A percentile compares a stretch with the other conserved stretches of the same genome.
These are phyloP conservation scores for Fusarium tjaetaba DNA, from an alignment of 2,329 filamentous ascomycete species.

Conservation along the genomic window DNA sequence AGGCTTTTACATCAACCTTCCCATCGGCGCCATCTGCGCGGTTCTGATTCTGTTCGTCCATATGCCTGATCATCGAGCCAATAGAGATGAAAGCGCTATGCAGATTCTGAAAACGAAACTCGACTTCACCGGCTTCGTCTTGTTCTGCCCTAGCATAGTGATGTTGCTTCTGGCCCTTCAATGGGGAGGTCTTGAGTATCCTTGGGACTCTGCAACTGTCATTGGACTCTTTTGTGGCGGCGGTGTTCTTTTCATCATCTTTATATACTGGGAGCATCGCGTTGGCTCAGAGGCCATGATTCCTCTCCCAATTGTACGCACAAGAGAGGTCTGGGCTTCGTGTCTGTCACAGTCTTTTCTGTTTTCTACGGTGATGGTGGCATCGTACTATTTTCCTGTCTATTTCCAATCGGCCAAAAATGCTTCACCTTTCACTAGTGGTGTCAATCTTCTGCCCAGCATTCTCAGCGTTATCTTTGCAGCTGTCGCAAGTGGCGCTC, in stretches of 20 bases:
- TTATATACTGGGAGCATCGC: conserved; percentile 57
- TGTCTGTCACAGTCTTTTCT: conserved; percentile 55
- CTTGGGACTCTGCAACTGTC: conserved; percentile 57
- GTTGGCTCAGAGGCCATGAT: conserved; percentile 61
- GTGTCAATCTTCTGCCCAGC: conserved; percentile 45
- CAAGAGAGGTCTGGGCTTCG: conserved; percentile 55
- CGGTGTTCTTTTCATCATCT: conserved; percentile 52
- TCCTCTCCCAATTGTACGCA: conserved; percentile 54
- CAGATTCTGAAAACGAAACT: conserved; percentile 46
- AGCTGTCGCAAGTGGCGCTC: conserved; percentile 36
- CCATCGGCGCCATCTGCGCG: conserved; percentile 52
- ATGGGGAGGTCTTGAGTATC: conserved; percentile 58
- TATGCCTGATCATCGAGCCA: conserved; percentile 48
- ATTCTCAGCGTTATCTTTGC: conserved; percentile 41
- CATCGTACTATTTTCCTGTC: conserved; percentile 60
- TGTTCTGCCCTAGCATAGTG: conserved; percentile 58
- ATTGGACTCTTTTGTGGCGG: conserved; percentile 59
- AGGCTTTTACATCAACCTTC: conserved; percentile 61
- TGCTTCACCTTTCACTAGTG: conserved; percentile 42
- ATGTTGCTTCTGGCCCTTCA: conserved; percentile 63
- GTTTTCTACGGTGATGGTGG: conserved; percentile 55
- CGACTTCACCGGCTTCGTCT: conserved; percentile 55
- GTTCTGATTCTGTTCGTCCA: conserved; percentile 46
- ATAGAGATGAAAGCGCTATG: conserved; percentile 13
- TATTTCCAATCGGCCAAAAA: conserved; percentile 62